A percentile compares a stretch with the other conserved stretches of the same genome.
These are phyloP conservation scores for Beauveria sp. DNA, from an alignment of 2,329 filamentous ascomycete species.

Conservation along the genomic window DNA sequence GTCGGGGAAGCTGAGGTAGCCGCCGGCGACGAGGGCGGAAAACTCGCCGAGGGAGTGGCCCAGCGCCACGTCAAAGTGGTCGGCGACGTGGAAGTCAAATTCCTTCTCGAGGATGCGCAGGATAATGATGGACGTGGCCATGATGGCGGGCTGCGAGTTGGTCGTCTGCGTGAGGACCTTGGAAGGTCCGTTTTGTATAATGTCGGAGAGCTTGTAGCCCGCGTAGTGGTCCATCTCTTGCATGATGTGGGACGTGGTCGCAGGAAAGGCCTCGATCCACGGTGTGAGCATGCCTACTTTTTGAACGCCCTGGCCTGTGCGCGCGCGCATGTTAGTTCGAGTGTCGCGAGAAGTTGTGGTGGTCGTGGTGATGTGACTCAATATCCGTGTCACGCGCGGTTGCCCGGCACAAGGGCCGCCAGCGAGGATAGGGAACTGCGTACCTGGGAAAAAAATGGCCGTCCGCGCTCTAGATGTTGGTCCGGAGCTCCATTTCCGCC, in stretches of 20 bases:
- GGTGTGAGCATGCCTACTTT: constrained; percentile 79
- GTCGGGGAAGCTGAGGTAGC: constrained; percentile 70
- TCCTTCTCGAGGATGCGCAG: constrained; percentile 79
- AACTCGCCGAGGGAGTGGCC: constrained; percentile 94
- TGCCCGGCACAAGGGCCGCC: neutral
- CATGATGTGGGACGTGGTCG: constrained; percentile 65
- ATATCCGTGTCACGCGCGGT: neutral
- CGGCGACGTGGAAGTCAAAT: constrained; percentile 65
- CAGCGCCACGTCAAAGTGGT: constrained; percentile 72
- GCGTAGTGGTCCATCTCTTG: constrained; percentile 79
- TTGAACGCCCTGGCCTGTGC: constrained; percentile 75
- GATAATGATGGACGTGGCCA: constrained; percentile 89
- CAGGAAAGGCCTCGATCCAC: constrained; percentile 81
- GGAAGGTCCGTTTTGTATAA: constrained; percentile 76
- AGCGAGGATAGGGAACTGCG: neutral
- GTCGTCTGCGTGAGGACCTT: constrained; percentile 70
- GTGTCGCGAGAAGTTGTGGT: neutral
- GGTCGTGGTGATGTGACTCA: neutral
- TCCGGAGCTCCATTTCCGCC: constrained; percentile 24
- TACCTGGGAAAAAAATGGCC: constrained; percentile 55
- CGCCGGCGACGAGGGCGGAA: constrained; percentile 77
- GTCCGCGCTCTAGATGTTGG: constrained; percentile 37
- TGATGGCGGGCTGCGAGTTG: constrained; percentile 90
- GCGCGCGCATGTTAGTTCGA: neutral
- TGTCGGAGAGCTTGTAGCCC: constrained; percentile 63